Conservation (phyloP, 768 basidiomycete species). For the Lactarius sanguifluus region DNA sequence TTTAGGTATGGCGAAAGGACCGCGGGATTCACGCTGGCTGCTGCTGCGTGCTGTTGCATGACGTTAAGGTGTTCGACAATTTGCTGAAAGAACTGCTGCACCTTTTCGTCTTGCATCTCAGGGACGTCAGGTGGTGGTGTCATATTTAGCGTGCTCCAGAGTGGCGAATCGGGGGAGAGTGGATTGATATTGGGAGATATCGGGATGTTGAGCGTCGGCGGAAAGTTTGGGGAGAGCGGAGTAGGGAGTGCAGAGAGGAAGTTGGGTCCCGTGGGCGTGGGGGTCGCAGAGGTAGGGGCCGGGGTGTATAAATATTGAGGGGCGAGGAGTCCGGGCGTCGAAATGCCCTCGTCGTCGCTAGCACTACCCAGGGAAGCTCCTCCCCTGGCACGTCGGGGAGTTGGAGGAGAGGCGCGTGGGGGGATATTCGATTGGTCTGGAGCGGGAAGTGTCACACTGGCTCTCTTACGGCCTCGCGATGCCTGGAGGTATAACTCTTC, state of each 20-base stretch:
- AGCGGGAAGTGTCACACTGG: slow-evolving; percentile 34
- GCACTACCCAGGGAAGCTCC: slow-evolving; percentile 24
- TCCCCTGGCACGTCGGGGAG: slow-evolving; percentile 54
- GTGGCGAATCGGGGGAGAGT: slow-evolving; percentile 39
- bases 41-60: slow-evolving; percentile 56
- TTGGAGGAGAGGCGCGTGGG: slow-evolving; percentile 56
- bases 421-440: slow-evolving; percentile 39
- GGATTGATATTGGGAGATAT: slow-evolving; percentile 32
- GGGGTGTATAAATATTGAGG: slow-evolving; percentile 28
- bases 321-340: slow-evolving; percentile 23
- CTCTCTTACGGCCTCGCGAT: slow-evolving; percentile 40
- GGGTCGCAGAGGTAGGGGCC: slow-evolving; percentile 1
- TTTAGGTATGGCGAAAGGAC: slow-evolving; percentile 12
- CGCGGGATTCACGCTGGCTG: slow-evolving; percentile 12
- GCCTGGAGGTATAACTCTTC: slow-evolving; percentile 35
- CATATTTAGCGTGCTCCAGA: slow-evolving; percentile 36
- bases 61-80: slow-evolving; percentile 77
- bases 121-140: slow-evolving; percentile 57
- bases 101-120: slow-evolving; percentile 66
- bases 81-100: slow-evolving; percentile 85
- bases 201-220: slow-evolving; percentile 15
- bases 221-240: slow-evolving; percentile 30
- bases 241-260: slow-evolving; percentile 33
- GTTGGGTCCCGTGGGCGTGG: slow-evolving; percentile 28
- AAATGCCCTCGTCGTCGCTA: slow-evolving; percentile 25